Evolutionary conservation across 1,284 basidiomycete genomes (phyloP).

Genomic region (Porodaedalea pini): DNA sequence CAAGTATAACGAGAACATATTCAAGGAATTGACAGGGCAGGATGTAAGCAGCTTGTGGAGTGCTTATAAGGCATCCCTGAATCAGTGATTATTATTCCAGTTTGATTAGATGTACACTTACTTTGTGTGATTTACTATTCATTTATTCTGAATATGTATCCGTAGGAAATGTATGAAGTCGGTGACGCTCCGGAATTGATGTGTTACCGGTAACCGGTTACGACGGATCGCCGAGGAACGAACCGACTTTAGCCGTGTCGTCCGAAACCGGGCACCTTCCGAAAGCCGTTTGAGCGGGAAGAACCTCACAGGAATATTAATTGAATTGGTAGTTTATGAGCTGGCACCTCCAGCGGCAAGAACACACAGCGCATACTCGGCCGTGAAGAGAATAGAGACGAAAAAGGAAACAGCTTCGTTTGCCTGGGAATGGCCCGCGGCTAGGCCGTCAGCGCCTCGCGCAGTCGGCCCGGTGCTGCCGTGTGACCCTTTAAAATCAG

Average conservation of each 20-base stretch:
- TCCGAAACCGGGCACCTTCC: background rate
- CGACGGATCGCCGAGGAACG: background rate
- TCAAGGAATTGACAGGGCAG: slow-evolving; percentile 49
- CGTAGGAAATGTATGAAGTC: background rate
- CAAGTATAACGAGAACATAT: slow-evolving; percentile 48
- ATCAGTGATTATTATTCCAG: no score
- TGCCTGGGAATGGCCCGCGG: background rate
- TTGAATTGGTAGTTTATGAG: background rate
- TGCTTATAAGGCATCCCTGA: slow-evolving; percentile 22
- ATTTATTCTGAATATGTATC: no score
- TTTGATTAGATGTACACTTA: no score
- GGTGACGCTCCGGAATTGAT: background rate
- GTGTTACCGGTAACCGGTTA: background rate
- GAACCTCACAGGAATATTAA: background rate
- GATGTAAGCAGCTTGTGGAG: slow-evolving; percentile 54
- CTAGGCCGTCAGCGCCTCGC: background rate
- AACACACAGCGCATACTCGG: background rate
- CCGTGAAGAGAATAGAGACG: slow-evolving; percentile 1
- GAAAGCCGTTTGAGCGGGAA: slow-evolving; percentile 1
- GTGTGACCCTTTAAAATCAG: background rate
- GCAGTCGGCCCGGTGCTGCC: background rate
- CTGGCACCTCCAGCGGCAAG: background rate
- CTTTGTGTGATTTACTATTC: no score
- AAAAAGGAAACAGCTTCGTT: background rate
- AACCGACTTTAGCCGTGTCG: background rate